A percentile compares a stretch with the other conserved stretches of the same genome.
Conservation (phyloP, 176 grass and related monocot genomes). For the bread wheat (Triticum aestivum) region IWGSC_CS_RefSeq_v2.1 NC_057801.1:94376768-94377267, state of each 20-base stretch:
- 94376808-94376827: conserved; percentile 73
- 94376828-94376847: conserved; percentile 54
- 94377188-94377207: conserved; percentile 75
- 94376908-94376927: conserved; percentile 71
- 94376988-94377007: conserved; percentile 86
- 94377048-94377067: conserved; percentile 67
- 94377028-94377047: conserved; percentile 64
- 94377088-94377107: conserved; percentile 66
- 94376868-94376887: conserved; percentile 61
- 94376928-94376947: conserved; percentile 96
- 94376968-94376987: conserved; percentile 73
- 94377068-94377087: conserved; percentile 92
- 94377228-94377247: conserved; percentile 83
- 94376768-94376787: conserved; percentile 66
- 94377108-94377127: conserved; percentile 71
- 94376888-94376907: conserved; percentile 73
- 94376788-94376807: conserved; percentile 89
- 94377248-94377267: conserved; percentile 89
- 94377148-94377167: conserved; percentile 78
- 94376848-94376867: conserved; percentile 89
- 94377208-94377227: conserved; percentile 76
- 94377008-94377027: conserved; percentile 85
- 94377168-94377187: conserved; percentile 61
- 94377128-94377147: conserved; percentile 94
- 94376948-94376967: conserved; percentile 66